A percentile compares a stretch with the other conserved stretches of the same genome.
Evolutionary conservation across 768 basidiomycete genomes (phyloP).

Genomic region (Boletus subcaerulescens): DNA sequence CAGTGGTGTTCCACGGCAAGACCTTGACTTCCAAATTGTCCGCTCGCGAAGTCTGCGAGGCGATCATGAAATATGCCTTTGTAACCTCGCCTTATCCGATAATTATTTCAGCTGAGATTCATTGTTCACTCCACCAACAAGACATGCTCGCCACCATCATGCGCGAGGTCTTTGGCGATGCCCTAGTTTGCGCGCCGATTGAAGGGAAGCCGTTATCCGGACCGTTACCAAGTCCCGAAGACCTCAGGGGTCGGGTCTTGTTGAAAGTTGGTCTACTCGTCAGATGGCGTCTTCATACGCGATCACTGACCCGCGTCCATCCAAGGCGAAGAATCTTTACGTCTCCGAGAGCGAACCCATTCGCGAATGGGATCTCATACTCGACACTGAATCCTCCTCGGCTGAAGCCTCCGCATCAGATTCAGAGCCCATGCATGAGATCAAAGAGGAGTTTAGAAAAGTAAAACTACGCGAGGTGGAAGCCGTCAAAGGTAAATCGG

Average conservation of each 20-base stretch:
- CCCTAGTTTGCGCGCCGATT: conserved; percentile 46
- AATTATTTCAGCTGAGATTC: conserved; percentile 91
- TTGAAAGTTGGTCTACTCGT: conserved; percentile 59
- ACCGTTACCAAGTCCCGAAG: conserved; percentile 78
- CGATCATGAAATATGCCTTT: conserved; percentile 88
- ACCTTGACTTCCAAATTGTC: conserved; percentile 84
- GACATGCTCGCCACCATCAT: conserved; percentile 76
- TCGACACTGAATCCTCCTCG: conserved; percentile 44
- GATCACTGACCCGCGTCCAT: not conserved
- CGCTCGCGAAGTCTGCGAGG: conserved; percentile 75
- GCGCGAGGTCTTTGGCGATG: conserved; percentile 54
- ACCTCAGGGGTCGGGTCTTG: conserved; percentile 73
- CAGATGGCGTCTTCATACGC: not conserved
- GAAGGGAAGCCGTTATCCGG: conserved; percentile 49
- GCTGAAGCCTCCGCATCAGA: conserved; percentile 38
- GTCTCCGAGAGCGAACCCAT: conserved; percentile 40
- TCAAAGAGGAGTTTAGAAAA: conserved; percentile 28
- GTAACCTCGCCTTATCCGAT: conserved; percentile 88
- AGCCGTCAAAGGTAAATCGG: conserved; percentile 33
- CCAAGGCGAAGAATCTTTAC: conserved; percentile 75
- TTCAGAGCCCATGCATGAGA: conserved; percentile 25
- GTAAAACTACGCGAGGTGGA: conserved; percentile 30
- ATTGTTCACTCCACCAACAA: conserved; percentile 78
- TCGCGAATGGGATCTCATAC: conserved; percentile 29
- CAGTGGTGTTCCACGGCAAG: conserved; percentile 85